A percentile compares a stretch with the other conserved stretches of the same genome.
phyloP scores from a whole-genome alignment of 169 alveolate genomes.

The Plasmodium blacklocki region DNA sequence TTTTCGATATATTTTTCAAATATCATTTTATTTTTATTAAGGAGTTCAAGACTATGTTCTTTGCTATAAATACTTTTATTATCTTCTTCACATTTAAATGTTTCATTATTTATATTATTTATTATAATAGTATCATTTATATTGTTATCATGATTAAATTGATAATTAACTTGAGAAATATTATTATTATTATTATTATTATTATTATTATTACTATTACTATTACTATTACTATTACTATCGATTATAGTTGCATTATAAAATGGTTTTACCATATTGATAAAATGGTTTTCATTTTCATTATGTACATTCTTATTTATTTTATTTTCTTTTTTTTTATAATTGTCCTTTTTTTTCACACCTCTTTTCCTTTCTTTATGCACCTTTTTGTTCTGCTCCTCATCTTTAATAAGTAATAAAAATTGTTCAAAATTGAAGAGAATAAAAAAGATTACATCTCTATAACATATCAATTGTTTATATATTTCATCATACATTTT shows the following conservation, averaged over 20 bases:
- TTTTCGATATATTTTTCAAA: slow-evolving; percentile 7
- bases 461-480: slow-evolving; percentile 8
- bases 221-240: too few species aligned
- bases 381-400: too few species aligned
- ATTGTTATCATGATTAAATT: too few species aligned
- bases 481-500: slow-evolving; percentile 30
- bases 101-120: background rate
- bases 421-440: slow-evolving; percentile 22
- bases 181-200: too few species aligned
- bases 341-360: background rate
- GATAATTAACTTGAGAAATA: too few species aligned
- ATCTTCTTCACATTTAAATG: background rate
- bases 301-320: background rate
- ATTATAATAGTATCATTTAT: background rate
- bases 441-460: slow-evolving; percentile 3
- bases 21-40: background rate
- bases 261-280: too few species aligned
- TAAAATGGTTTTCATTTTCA: background rate
- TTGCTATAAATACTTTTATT: background rate
- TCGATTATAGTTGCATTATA: too few species aligned
- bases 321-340: background rate
- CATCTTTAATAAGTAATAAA: background rate
- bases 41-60: background rate
- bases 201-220: too few species aligned
- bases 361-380: background rate